These are phyloP conservation scores for Vitis riparia DNA, from an alignment of 164 flowering plant species.

Conservation along the genomic window DNA sequence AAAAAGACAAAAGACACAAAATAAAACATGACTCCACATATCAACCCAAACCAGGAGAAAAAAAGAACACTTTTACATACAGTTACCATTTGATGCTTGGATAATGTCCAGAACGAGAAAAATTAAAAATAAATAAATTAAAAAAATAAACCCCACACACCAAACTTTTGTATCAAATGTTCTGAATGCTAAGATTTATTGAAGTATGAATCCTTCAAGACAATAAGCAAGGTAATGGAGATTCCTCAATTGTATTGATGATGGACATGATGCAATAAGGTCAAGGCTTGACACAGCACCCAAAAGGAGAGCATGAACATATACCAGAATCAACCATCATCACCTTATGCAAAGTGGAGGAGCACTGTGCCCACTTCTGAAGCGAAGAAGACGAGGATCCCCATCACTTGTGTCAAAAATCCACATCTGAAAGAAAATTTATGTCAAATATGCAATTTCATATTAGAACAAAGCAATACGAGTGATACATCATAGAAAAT, in stretches of 20 bases:
- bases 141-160: too few species aligned
- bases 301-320: neutral
- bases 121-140: too few species aligned
- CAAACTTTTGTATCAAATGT: too few species aligned
- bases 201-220: neutral
- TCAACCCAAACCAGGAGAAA: too few species aligned
- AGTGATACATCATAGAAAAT: neutral
- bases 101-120: too few species aligned
- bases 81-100: too few species aligned
- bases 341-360: conserved; percentile 94
- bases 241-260: neutral
- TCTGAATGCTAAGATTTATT: too few species aligned
- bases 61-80: too few species aligned
- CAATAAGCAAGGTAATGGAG: neutral
- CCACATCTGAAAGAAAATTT: conserved; percentile 76
- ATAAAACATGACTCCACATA: too few species aligned
- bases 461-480: neutral
- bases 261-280: neutral
- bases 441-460: conserved; percentile 84
- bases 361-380: conserved; percentile 97
- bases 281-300: neutral
- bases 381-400: conserved; percentile 89
- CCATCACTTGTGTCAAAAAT: conserved; percentile 94
- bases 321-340: neutral
- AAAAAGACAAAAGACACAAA: too few species aligned